Base-by-base conservation (phyloP, 352 stramenopile species). In the Pythium inflatum region DNA sequence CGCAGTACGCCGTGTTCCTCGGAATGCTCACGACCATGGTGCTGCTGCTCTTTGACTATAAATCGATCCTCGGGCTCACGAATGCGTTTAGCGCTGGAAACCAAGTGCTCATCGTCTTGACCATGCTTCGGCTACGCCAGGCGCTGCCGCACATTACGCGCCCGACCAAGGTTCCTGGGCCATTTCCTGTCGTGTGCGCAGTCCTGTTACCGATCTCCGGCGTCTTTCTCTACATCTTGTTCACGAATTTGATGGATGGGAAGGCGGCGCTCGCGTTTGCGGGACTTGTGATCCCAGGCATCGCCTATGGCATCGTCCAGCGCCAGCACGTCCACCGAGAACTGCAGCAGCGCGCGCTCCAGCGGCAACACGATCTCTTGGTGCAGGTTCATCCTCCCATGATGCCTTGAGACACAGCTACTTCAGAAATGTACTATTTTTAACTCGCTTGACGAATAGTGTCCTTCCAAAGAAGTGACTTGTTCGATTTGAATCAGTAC, bases 121-220 rank as follows among this genome's bases (percentile, higher is more conserved):
- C 53, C 28, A 31, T 48, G 31, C 34, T 60, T 94, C 3, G 93
- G 62, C 78, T 97, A 4, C 80, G 91, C 6, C 65, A 85, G 8
- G 75, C 60, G 33, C 62, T 76, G 25, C 71, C 72, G 40, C 71
- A 85, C 64, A 53, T 88, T 56, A 61, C 73, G 46, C 73, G 82
- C 22, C 78, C 79, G 18, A 81, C 43, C 9, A 59, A 56, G 46
- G 38, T 75, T 18, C 68, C 68, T 1, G 62, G 53, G 1, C 40
- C 49, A 22, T 65, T 66, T n/a, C 13, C 28, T 13, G 25, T 57
- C 25, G 28, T 67, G 0, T 62, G 53, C 33, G 41, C 34, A 3
- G 30, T 65, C 16, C 55, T 71, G 12, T 11, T 68, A 16, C 58
- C 49, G 8, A 30, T 50, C 11, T 48, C 30, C 8, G 20, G 13